phyloP scores from a whole-genome alignment of 306 rosid genomes.

The Dryas alaskensis region DNA sequence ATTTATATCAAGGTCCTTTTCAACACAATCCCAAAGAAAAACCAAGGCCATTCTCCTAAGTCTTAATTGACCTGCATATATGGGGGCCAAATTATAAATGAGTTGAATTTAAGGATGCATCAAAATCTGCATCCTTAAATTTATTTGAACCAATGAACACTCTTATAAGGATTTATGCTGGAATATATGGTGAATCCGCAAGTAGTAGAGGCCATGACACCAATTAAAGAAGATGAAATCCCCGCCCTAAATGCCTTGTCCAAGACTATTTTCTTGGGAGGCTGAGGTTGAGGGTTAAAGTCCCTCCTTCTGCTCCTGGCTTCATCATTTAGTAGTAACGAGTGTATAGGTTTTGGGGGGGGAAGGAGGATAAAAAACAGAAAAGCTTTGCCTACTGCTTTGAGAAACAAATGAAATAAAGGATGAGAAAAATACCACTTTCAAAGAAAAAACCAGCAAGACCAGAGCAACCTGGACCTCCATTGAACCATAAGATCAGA shows the following conservation, averaged over 20 bases:
- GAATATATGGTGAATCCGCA: not conserved
- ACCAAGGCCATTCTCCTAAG: not conserved
- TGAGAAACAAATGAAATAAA: not conserved
- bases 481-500: conserved; percentile 4
- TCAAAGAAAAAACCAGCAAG: conserved; percentile 9
- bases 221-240: too few species aligned
- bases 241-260: not conserved
- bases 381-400: not conserved
- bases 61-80: not conserved
- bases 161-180: not conserved
- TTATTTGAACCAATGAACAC: not conserved
- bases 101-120: too few species aligned
- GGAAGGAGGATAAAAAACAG: not conserved
- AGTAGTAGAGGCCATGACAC: not conserved
- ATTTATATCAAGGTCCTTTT: not conserved
- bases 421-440: conserved; percentile 14
- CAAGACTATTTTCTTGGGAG: not conserved
- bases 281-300: too few species aligned
- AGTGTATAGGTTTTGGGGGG: too few species aligned
- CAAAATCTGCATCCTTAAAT: too few species aligned
- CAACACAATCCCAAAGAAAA: not conserved
- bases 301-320: too few species aligned
- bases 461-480: conserved; percentile 29
- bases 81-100: too few species aligned
- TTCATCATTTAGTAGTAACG: too few species aligned